phyloP scores from a whole-genome alignment of 495 filamentous ascomycete genomes.

The Thozetella sp. region DNA sequence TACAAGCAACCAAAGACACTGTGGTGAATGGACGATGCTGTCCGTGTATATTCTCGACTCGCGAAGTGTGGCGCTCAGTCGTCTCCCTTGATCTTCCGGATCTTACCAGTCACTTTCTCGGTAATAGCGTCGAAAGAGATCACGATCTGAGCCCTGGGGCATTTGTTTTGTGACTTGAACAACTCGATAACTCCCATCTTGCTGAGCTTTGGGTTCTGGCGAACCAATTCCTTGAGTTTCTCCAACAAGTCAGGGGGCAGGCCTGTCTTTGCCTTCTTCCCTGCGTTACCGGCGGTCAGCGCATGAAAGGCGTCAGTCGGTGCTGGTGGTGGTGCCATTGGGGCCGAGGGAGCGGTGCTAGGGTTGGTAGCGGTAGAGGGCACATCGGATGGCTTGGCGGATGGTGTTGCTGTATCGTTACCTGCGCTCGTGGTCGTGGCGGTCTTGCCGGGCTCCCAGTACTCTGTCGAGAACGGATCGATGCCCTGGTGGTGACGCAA shows the following conservation, averaged over 20 bases:
- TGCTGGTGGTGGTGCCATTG: constrained; percentile 9
- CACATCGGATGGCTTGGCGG: neutral
- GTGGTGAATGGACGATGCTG: no score
- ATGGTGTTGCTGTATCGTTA: constrained; percentile 13
- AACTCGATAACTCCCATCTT: constrained; percentile 28
- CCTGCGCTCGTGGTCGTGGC: neutral
- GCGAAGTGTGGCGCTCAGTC: neutral
- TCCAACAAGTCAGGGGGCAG: constrained; percentile 17
- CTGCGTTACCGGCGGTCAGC: constrained; percentile 4
- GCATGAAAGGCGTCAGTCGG: constrained; percentile 25
- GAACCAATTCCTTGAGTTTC: constrained; percentile 23
- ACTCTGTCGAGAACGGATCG: constrained; percentile 80
- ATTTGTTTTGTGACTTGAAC: constrained; percentile 18
- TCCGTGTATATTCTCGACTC: neutral
- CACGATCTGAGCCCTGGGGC: constrained; percentile 20
- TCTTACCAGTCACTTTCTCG: constrained; percentile 15
- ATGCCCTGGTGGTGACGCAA: constrained; percentile 56
- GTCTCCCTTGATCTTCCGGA: constrained; percentile 20
- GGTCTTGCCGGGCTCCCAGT: constrained; percentile 65
- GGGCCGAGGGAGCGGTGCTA: constrained; percentile 3
- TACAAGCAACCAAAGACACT: no score
- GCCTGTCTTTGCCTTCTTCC: constrained; percentile 18
- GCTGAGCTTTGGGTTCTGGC: constrained; percentile 19
- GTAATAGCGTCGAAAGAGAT: constrained; percentile 22
- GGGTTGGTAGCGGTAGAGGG: neutral